Percentiles rank a stretch among this genome's conserved stretches.
Evolutionary conservation across 306 rosid genomes (phyloP).

Genomic region (Hylodesmum podocarpum): DNA sequence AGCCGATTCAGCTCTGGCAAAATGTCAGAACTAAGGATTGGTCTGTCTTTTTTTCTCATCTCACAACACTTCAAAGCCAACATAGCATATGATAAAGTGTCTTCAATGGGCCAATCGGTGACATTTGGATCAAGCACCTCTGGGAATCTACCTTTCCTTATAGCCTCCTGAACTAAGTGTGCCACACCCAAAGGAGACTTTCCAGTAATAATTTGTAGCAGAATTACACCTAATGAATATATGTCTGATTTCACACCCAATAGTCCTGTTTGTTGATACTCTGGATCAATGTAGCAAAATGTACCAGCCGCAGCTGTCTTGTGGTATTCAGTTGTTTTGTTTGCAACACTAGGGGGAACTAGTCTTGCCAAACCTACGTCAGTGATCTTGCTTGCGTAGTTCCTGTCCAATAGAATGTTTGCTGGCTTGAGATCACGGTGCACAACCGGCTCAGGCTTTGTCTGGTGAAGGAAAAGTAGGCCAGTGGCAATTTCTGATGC

Average conservation of each 20-base stretch:
- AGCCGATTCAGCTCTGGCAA: slow-evolving; percentile 64
- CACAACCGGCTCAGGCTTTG: slow-evolving; percentile 74
- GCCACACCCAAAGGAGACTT: slow-evolving; percentile 74
- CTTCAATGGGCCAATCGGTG: slow-evolving; percentile 73
- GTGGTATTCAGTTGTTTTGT: slow-evolving; percentile 57
- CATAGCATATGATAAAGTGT: slow-evolving; percentile 49
- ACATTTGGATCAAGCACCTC: slow-evolving; percentile 61
- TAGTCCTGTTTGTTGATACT: slow-evolving; percentile 78
- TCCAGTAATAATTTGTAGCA: slow-evolving; percentile 72
- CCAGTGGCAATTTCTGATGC: slow-evolving; percentile 73
- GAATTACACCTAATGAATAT: slow-evolving; percentile 72
- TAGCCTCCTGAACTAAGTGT: slow-evolving; percentile 54
- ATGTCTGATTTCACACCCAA: slow-evolving; percentile 77
- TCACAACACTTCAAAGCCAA: slow-evolving; percentile 80
- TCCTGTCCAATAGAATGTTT: slow-evolving; percentile 65
- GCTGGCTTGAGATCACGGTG: slow-evolving; percentile 86
- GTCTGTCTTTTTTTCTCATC: slow-evolving; percentile 69
- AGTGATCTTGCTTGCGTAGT: slow-evolving; percentile 59
- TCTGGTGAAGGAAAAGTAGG: slow-evolving; percentile 72
- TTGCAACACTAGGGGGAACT: slow-evolving; percentile 55
- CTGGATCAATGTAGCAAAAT: slow-evolving; percentile 83
- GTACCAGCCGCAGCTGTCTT: slow-evolving; percentile 77
- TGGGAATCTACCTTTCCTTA: slow-evolving; percentile 37
- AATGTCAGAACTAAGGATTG: slow-evolving; percentile 53
- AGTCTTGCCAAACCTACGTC: slow-evolving; percentile 80